Conservation (phyloP, 768 basidiomycete species). For the Gyrodon lividus region DNA sequence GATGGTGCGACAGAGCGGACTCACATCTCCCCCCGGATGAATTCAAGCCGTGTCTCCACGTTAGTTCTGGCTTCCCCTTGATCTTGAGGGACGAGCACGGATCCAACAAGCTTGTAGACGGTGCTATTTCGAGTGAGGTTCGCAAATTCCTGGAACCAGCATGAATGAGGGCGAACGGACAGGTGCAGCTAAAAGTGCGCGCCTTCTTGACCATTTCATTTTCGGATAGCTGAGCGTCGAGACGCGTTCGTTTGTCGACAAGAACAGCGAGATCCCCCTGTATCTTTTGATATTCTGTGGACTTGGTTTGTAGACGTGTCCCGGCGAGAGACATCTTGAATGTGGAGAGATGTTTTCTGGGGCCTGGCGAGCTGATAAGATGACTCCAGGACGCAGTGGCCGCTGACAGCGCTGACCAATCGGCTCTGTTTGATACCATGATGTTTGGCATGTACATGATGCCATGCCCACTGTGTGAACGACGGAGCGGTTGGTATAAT, state of each 20-base stretch:
- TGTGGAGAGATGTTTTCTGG: background rate
- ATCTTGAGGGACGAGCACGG: constrained; percentile 88
- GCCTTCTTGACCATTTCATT: constrained; percentile 93
- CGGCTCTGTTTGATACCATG: background rate
- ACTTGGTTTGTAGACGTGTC: constrained; percentile 61
- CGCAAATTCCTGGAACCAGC: constrained; percentile 69
- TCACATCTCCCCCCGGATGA: constrained; percentile 87
- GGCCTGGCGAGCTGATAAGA: background rate
- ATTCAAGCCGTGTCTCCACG: constrained; percentile 86
- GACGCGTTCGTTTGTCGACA: constrained; percentile 78
- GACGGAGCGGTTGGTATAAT: background rate
- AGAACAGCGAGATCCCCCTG: constrained; percentile 69
- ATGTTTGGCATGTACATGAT: no score
- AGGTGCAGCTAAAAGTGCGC: constrained; percentile 3
- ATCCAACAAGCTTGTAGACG: constrained; percentile 90
- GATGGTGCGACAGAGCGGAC: constrained; percentile 19
- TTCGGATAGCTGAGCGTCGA: constrained; percentile 90
- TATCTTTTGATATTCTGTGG: constrained; percentile 77
- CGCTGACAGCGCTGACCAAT: constrained; percentile 3
- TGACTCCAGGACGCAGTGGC: background rate
- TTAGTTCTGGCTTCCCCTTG: constrained; percentile 82
- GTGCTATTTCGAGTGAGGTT: constrained; percentile 70
- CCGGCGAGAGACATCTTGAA: constrained; percentile 50
- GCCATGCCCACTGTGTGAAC: background rate
- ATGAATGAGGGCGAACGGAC: background rate